Percentiles rank a stretch among this genome's conserved stretches.
Conservation (phyloP, 108 stramenopile genomes). For the Pinguiococcus pyrenoidosus region DNA sequence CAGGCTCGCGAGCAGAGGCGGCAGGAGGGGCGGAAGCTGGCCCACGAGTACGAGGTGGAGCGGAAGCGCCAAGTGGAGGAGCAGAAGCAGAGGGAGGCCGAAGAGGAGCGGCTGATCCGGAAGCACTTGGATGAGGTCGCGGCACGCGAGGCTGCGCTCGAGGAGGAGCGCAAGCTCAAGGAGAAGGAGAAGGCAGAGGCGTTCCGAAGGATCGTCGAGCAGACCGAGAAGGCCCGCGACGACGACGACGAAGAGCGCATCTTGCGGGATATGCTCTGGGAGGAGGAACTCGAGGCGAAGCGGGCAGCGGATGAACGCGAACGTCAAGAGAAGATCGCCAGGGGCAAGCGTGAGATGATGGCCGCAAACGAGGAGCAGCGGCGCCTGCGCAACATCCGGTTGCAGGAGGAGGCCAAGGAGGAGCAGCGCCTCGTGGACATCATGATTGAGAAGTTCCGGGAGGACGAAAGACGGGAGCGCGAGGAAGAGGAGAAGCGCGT, state of each 20-base stretch:
- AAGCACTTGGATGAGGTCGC: background rate
- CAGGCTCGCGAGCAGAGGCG: background rate
- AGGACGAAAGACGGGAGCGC: background rate
- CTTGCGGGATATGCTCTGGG: conserved; percentile 6
- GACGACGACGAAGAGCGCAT: background rate
- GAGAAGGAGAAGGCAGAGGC: background rate
- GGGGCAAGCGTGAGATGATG: background rate
- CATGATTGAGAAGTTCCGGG: background rate
- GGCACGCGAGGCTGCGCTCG: background rate
- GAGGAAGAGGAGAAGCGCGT: background rate
- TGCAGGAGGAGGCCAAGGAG: background rate
- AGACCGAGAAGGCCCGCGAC: background rate
- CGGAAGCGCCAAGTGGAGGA: background rate
- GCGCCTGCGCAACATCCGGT: background rate
- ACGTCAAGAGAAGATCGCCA: background rate
- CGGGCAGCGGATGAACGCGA: background rate
- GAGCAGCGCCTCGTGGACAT: background rate
- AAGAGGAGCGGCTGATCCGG: background rate
- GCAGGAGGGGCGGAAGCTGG: background rate
- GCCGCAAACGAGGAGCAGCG: background rate
- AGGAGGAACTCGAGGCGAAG: conserved; percentile 6
- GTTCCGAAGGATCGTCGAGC: background rate
- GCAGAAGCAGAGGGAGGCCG: background rate
- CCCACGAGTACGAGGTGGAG: background rate
- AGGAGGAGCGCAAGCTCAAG: background rate